These are phyloP conservation scores for Hyphochytrium catenoides DNA, from an alignment of 352 stramenopile genomes.

Conservation along the genomic window DNA sequence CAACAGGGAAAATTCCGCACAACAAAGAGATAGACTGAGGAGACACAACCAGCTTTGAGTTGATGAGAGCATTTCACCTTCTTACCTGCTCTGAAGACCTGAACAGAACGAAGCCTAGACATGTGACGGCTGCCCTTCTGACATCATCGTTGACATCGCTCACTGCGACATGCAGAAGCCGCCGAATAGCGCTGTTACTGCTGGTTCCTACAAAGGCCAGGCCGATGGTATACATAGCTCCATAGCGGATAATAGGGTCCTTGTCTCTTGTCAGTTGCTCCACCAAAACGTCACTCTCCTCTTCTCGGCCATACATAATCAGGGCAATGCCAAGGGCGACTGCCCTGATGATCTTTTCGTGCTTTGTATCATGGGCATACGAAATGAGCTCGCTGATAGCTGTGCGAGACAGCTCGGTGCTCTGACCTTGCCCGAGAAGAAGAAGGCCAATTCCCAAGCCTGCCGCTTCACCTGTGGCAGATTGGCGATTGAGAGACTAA, in stretches of 20 bases:
- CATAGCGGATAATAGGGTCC: constrained; percentile 92
- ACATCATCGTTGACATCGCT: constrained; percentile 97
- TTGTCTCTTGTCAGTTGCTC: constrained; percentile 90
- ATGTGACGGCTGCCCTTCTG: constrained; percentile 86
- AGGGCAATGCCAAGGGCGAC: constrained; percentile 93
- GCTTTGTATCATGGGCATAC: constrained; percentile 92
- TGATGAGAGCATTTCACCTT: too few relatives aligned
- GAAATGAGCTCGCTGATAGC: constrained; percentile 82
- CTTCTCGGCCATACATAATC: constrained; percentile 92
- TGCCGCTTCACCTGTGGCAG: too few relatives aligned
- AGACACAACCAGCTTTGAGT: too few relatives aligned
- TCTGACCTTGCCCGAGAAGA: constrained; percentile 74
- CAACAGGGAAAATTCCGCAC: too few relatives aligned
- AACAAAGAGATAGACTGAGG: too few relatives aligned
- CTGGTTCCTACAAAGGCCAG: constrained; percentile 92
- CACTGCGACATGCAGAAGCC: constrained; percentile 92
- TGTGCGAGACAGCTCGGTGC: constrained; percentile 47
- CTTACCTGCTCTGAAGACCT: constrained; percentile 82
- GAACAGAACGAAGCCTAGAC: constrained; percentile 94
- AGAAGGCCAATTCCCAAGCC: constrained; percentile 93
- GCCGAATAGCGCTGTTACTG: constrained; percentile 88
- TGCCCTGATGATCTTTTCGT: constrained; percentile 99
- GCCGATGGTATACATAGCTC: constrained; percentile 88
- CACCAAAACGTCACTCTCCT: constrained; percentile 85
- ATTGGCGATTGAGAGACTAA: too few relatives aligned